Evolutionary conservation across 2,329 filamentous ascomycete species (phyloP), one percentile per base, ranked within the genome.

Genomic region (Pseudocercospora macadamiae): DNA sequence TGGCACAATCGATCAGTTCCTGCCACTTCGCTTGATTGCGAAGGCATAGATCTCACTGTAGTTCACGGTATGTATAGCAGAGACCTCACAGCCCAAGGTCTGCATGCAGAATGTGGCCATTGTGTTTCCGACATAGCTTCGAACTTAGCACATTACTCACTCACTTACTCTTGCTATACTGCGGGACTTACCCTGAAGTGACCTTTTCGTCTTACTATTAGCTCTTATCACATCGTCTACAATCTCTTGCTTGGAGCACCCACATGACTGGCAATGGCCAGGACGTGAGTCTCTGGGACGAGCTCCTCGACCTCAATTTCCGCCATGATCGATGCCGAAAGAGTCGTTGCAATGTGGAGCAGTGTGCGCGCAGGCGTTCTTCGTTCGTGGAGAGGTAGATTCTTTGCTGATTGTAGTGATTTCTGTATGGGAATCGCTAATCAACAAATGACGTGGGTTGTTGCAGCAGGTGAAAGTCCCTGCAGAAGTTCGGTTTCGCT

Each of bases 71-170:
- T 99, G 97, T 69, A 99, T 83, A 2, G 92, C 91, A 7, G 92
- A 89, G 5, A 97, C 93, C 70, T 99, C 93, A 72, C 92, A 97
- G 48, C 95, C 95, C 51, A 99, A 79, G 0, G 90, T 89, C 75
- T 99, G 93, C 83, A 99, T 89, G 66, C 93, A 91, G 72, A 96
- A 96, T 1, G 92, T 92, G 39, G 93, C 93, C 82, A 99, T 96
- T 70, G 93, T 96, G 75, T 99, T 99, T 52, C 95, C 95, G 66
- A 99, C 95, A 83, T 97, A 93, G 73, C 95, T 96, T 74, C 53
- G 51, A 18, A 10, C 10, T 12, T 32, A 25, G 32, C 32, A 9
- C 23, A 12, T 23, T n/a, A n/a, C 57, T 71, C 45, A 70, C 64
- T 42, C 47, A 28, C 23, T 51, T 49, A 30, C 21, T 39, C 56